These are phyloP conservation scores for Bidens hawaiensis DNA, from an alignment of 140 eudicot genomes.

Conservation along the genomic window DNA sequence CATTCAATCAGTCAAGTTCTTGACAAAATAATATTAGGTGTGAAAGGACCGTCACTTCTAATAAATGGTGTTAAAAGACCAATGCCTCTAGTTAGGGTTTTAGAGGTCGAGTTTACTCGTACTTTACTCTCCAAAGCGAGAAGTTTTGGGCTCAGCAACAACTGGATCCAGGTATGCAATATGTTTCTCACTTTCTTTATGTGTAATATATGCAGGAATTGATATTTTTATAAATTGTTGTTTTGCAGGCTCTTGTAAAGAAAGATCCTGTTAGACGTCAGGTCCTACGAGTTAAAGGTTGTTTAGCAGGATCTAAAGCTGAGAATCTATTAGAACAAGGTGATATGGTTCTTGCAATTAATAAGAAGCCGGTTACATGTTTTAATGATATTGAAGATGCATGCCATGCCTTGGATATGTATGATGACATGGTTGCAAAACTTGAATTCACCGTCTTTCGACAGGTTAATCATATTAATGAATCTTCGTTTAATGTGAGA, in stretches of 20 bases:
- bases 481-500: not conserved
- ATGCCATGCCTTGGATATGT: constrained; percentile 65
- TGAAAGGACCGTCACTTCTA: constrained; percentile 61
- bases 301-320: constrained; percentile 93
- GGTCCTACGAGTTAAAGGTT: constrained; percentile 89
- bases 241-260: constrained; percentile 71
- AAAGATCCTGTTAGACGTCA: constrained; percentile 94
- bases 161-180: constrained; percentile 83
- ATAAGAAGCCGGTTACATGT: constrained; percentile 79
- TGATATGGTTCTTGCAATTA: constrained; percentile 91
- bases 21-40: constrained; percentile 62
- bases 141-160: constrained; percentile 80
- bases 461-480: constrained; percentile 42
- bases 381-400: constrained; percentile 90
- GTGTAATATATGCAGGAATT: not conserved
- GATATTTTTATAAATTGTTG: constrained; percentile 5
- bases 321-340: constrained; percentile 81
- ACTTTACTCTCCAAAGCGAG: constrained; percentile 90
- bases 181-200: not conserved
- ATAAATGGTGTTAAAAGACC: constrained; percentile 81
- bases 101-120: constrained; percentile 89
- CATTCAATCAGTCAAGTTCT: constrained; percentile 64
- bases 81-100: constrained; percentile 76
- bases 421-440: constrained; percentile 42
- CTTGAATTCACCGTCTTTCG: constrained; percentile 78